Percentiles rank a stretch among this genome's conserved stretches.
These are phyloP conservation scores for Alloteropsis semialata DNA, from an alignment of 176 grass and related monocot species.

Conservation along the genomic window DNA sequence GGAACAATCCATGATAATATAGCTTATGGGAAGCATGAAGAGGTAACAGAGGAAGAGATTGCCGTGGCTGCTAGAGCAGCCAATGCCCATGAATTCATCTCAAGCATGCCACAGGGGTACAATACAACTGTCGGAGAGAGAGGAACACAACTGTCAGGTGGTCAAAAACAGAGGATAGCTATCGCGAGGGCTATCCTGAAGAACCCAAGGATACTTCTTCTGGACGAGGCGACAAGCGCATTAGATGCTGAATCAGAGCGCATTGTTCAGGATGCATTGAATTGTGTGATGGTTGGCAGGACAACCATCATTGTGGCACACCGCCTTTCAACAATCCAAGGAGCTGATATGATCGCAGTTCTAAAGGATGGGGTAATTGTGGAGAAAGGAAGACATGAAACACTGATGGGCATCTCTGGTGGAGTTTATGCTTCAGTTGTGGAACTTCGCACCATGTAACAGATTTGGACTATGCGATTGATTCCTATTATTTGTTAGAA, in stretches of 20 bases:
- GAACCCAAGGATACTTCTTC: slow-evolving; percentile 28
- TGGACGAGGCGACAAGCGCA: slow-evolving; percentile 34
- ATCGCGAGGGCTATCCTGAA: slow-evolving; percentile 28
- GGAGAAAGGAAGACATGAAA: slow-evolving; percentile 25
- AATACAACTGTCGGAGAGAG: slow-evolving; percentile 16
- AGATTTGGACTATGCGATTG: not conserved
- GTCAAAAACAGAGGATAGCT: slow-evolving; percentile 31
- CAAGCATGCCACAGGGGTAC: slow-evolving; percentile 27
- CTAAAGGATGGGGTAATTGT: slow-evolving; percentile 18
- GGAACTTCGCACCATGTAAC: not conserved
- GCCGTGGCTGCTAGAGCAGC: not conserved
- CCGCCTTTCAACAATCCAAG: slow-evolving; percentile 24
- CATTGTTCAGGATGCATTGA: slow-evolving; percentile 21
- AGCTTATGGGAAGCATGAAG: not conserved
- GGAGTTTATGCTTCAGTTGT: slow-evolving; percentile 21
- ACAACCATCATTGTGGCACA: slow-evolving; percentile 31
- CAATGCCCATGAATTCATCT: slow-evolving; percentile 35
- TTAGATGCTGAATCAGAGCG: slow-evolving; percentile 31
- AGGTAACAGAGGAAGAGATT: slow-evolving; percentile 17
- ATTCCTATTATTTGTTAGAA: not conserved
- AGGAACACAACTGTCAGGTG: slow-evolving; percentile 28
- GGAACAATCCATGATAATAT: slow-evolving; percentile 30
- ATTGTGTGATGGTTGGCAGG: slow-evolving; percentile 15
- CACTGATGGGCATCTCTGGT: not conserved
- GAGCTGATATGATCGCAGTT: slow-evolving; percentile 28